Evolutionary conservation across 2,329 filamentous ascomycete genomes (phyloP), one percentile per base, ranked within the genome.

Genomic region (Nakataea oryzae): DNA sequence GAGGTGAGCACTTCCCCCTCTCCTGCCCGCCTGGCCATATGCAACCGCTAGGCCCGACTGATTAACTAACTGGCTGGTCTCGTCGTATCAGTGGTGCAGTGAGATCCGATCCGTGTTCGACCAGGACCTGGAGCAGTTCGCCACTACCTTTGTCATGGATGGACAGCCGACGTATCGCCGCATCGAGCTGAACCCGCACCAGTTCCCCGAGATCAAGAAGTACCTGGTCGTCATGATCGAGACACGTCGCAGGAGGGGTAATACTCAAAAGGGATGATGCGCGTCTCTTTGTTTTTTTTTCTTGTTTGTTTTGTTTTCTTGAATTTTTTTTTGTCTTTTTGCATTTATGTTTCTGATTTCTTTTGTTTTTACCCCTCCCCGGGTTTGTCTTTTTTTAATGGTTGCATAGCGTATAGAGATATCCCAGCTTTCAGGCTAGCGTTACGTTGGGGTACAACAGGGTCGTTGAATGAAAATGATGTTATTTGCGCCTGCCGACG

Each of bases 61-160:
- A 50, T n/a, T 8, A 24, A 24, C 21, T 17, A n/a, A n/a, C n/a
- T n/a, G n/a, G n/a, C n/a, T n/a, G n/a, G n/a, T n/a, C n/a, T n/a
- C n/a, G n/a, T n/a, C n/a, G 34, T 7, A 3, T 17, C 41, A 60
- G 58, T 54, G 58, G 41, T 29, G 47, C 58, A 29, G 30, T 21
- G 41, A 54, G 58, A 29, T 26, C 21, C 58, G 50, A 26, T 24
- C 50, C 4, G 30, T 60, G n/a, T 60, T 60, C 21, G 32, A 60
- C 27, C 47, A 60, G 26, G 58, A 60, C 34, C 21, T 27, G 9
- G 24, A 60, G 14, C 34, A 60, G 17, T 60, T 60, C 14, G 21
- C 58, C 34, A 34, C 29, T 12, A 50, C 58, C n/a, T 60, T 60
- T 24, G 47, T 60, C 41, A 54, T 60, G 47, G 58, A 60, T 17